phyloP scores from a whole-genome alignment of 1,284 basidiomycete species.

The Sporisorium graminicola region DNA sequence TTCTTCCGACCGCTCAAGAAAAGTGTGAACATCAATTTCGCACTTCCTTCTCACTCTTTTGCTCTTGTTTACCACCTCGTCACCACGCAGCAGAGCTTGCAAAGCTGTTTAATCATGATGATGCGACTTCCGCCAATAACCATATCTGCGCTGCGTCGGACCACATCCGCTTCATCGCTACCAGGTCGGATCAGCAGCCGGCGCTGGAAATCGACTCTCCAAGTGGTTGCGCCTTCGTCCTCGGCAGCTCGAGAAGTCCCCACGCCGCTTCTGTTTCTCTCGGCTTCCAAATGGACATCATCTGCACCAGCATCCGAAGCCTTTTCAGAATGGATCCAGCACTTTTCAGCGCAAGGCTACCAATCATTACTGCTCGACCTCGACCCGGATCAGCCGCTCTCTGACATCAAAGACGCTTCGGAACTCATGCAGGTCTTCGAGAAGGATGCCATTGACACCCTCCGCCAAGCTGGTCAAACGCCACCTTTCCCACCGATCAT shows the following conservation, averaged over 20 bases:
- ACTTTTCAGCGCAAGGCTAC: conserved; percentile 49
- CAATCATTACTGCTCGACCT: conserved; percentile 56
- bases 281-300: conserved; percentile 56
- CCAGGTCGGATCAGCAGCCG: conserved; percentile 12
- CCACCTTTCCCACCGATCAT: conserved; percentile 63
- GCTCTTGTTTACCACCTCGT: background rate
- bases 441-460: conserved; percentile 42
- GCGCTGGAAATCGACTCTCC: conserved; percentile 36
- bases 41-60: conserved; percentile 1
- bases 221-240: conserved; percentile 18
- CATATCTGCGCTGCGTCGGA: conserved; percentile 9
- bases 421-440: conserved; percentile 41
- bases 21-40: background rate
- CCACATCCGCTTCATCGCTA: background rate
- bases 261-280: conserved; percentile 63
- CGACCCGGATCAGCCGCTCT: conserved; percentile 42
- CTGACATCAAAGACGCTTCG: conserved; percentile 34
- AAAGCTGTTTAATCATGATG: conserved; percentile 5
- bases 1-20: background rate
- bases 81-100: background rate
- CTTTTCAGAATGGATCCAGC: conserved; percentile 29
- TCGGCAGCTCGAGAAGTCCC: conserved; percentile 56
- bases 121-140: conserved; percentile 22
- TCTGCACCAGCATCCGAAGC: conserved; percentile 27
- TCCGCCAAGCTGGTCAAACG: conserved; percentile 30